A percentile compares a stretch with the other conserved stretches of the same genome.
Evolutionary conservation across 495 filamentous ascomycete species (phyloP).

Genomic region (Echria macrotheca): DNA sequence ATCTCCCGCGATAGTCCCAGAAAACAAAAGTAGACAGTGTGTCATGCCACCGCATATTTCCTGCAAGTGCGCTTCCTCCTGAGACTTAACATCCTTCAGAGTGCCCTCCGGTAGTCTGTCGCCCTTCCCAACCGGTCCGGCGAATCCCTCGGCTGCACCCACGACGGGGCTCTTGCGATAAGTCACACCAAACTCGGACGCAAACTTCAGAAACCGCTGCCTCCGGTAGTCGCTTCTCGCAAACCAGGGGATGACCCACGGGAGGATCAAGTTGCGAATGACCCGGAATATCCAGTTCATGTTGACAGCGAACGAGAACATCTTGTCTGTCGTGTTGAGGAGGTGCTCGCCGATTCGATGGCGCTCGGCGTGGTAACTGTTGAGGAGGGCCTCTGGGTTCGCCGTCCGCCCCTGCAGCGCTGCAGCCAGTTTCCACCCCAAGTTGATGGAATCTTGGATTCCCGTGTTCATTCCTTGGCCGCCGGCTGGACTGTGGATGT

Average conservation of each 20-base stretch:
- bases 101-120: constrained; percentile 31
- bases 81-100: constrained; percentile 7
- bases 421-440: constrained; percentile 51
- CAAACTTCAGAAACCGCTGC: constrained; percentile 26
- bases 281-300: constrained; percentile 25
- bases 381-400: constrained; percentile 18
- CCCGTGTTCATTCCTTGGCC: constrained; percentile 60
- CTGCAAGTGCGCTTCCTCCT: constrained; percentile 22
- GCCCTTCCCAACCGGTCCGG: constrained; percentile 26
- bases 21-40: constrained; percentile 34
- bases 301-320: constrained; percentile 34
- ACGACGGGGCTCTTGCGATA: constrained; percentile 34
- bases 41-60: constrained; percentile 19
- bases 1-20: constrained; percentile 12
- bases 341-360: constrained; percentile 31
- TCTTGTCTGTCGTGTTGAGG: constrained; percentile 29
- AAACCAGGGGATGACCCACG: constrained; percentile 32
- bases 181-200: constrained; percentile 34
- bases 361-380: constrained; percentile 38
- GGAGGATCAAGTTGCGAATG: constrained; percentile 30
- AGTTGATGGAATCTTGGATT: constrained; percentile 53
- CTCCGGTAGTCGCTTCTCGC: constrained; percentile 13
- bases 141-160: constrained; percentile 21
- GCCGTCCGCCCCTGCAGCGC: constrained; percentile 18
- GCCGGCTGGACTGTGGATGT: constrained; percentile 52